Base-by-base conservation (phyloP, 768 basidiomycete species). In the Lepiota subincarnata region DNA sequence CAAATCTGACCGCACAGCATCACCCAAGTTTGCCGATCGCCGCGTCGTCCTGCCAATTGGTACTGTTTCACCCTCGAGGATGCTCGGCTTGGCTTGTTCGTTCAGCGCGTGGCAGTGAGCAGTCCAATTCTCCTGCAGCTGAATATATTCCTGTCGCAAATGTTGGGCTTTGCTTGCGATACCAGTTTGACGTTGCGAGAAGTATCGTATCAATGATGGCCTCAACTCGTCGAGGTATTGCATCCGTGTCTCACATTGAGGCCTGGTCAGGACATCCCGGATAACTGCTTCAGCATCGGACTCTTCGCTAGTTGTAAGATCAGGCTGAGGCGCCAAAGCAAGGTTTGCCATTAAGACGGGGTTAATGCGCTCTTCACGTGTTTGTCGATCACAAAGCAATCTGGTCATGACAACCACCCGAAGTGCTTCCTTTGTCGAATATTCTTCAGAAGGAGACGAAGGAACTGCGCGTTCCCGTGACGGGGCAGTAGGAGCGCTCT, bases 1-100 rank as follows among this genome's bases (percentile, higher is more conserved):
- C 53, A 96, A 78, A 68, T 98, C 95, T 14, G 94, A 93, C 3
- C 92, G 86, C 13, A 94, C 94, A 12, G 91, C 86, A 67, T 97
- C 95, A 22, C 91, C 91, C 57, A 90, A 72, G 0, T 87, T 85
- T 43, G 84, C 77, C 8, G 86, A 81, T 20, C 91, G 82, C 24
- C 90, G 80, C 7, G 89, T 91, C 38, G 87, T 85, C 47, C 90
- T 77, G 18, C 76, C 72, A 37, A 73, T 59, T 38, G 73, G 71
- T 37, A 75, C 70, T 16, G 68, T 55, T 35, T 76, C 82, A 0
- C 72, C 65, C 13, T 68, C 72, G 34, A 68, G 58, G 4, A 70
- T 48, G 0, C 60, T 70, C 13, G 53, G 53, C 60, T 78, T 78
- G 24, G 76, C 72, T 37, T 80, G 73, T 31, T 82, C 78, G 60